Evolutionary conservation across 306 rosid species (phyloP).

Genomic region (Crotalaria pallida): DNA sequence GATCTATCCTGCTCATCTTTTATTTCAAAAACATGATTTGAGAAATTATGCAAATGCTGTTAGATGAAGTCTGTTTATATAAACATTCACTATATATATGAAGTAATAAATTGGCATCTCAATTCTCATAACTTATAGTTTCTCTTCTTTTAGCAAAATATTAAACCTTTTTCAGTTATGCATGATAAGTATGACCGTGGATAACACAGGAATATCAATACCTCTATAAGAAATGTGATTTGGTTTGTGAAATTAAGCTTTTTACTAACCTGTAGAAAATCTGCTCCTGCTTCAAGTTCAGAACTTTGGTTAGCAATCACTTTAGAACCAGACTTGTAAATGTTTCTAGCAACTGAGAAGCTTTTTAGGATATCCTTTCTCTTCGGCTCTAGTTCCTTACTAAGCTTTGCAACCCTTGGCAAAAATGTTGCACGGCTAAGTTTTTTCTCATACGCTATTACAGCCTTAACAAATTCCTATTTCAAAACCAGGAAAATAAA

Average conservation of each 20-base stretch:
- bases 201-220: background rate
- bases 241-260: background rate
- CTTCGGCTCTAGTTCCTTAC: slow-evolving; percentile 21
- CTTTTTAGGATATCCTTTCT: slow-evolving; percentile 26
- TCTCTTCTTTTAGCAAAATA: background rate
- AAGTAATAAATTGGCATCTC: background rate
- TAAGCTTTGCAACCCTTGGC: slow-evolving; percentile 25
- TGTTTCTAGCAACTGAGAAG: slow-evolving; percentile 31
- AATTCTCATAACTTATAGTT: background rate
- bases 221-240: background rate
- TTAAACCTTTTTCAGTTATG: background rate
- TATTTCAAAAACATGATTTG: background rate
- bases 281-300: slow-evolving; percentile 27
- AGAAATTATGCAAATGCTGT: background rate
- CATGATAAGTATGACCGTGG: background rate
- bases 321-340: slow-evolving; percentile 13
- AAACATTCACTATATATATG: background rate
- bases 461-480: slow-evolving; percentile 47
- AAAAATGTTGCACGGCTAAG: slow-evolving; percentile 12
- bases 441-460: slow-evolving; percentile 32
- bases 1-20: background rate
- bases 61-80: background rate
- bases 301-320: background rate
- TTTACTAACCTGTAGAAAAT: slow-evolving; percentile 25
- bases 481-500: background rate